A percentile compares a stretch with the other conserved stretches of the same genome.
Evolutionary conservation across 2,329 filamentous ascomycete genomes (phyloP).

Genomic region (Neofusicoccum kwambonambiense): DNA sequence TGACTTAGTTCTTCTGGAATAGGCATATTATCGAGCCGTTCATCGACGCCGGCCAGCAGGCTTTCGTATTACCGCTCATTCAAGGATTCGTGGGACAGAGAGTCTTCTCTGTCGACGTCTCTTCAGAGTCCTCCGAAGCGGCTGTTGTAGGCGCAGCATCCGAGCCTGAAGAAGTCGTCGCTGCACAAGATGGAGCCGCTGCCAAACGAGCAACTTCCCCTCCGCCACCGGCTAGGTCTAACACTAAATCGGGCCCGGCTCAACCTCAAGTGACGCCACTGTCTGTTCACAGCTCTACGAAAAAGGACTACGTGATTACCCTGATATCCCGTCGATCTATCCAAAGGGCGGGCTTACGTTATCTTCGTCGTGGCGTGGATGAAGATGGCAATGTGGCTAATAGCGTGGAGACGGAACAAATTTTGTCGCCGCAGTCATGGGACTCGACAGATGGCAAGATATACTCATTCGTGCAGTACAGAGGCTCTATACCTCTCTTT

Average conservation of each 20-base stretch:
- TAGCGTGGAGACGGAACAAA: constrained; percentile 90
- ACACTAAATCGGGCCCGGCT: constrained; percentile 5
- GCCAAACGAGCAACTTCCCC: constrained; percentile 19
- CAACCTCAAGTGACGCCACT: constrained; percentile 11
- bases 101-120: constrained; percentile 68
- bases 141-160: constrained; percentile 34
- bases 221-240: constrained; percentile 25
- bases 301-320: constrained; percentile 70
- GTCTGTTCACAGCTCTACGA: constrained; percentile 17
- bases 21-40: constrained; percentile 71
- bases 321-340: constrained; percentile 86
- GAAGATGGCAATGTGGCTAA: constrained; percentile 89
- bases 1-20: constrained; percentile 84
- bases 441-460: constrained; percentile 56
- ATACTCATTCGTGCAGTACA: constrained; percentile 82
- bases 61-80: constrained; percentile 76
- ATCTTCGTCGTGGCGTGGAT: constrained; percentile 85
- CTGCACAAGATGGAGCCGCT: constrained; percentile 26
- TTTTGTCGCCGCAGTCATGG: constrained; percentile 73
- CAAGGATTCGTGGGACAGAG: constrained; percentile 93
- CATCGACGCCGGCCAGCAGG: constrained; percentile 68
- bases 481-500: constrained; percentile 90
- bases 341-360: constrained; percentile 82
- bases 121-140: constrained; percentile 41
- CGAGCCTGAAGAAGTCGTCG: constrained; percentile 35